Base-by-base conservation (phyloP, 305 asterid genomes). In the Solanum hybrid region DNA sequence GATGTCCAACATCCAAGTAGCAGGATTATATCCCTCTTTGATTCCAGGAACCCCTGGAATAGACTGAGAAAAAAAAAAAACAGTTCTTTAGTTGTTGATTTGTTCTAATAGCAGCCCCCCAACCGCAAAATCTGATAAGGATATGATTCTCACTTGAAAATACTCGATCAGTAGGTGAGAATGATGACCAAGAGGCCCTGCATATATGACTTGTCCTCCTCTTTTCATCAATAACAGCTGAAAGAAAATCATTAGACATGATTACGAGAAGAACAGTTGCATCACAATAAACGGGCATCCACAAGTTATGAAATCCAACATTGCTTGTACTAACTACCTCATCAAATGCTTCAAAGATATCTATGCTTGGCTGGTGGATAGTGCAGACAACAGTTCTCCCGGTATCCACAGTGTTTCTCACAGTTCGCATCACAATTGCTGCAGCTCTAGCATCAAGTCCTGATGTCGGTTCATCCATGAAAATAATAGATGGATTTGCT, bases 371-470 rank as follows among this genome's bases (percentile, higher is more conserved):
- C 78, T 97, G 99, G 88, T 97, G 99, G 90, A 97, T 97, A 26
- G 99, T 97, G 93, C 99, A 97, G 77, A 97, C 99, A 18, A 97
- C 99, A 11, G 98, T 97, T 88, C 98, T 92, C 33, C 99, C 99
- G 0, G 99, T 97, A 84, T 97, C 99, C 7, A 97, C 99, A 0
- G 99, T 97, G 93, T 97, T 97, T 33, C 99, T 95, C 40, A 97
- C 99, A 11, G 99, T 91, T 71, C 99, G 90, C 99, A 97, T 97
- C 91, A 97, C 99, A 61, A 97, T 96, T 14, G 99, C 99, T 75
- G 99, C 99, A 82, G 99, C 98, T 93, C 99, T 93, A 89, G 99
- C 99, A 92, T 97, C 99, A 33, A 97, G 99, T 0, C 99, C 98
- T 18, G 99, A 95, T 28, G 99, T 97, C 11, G 99, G 99, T 76